phyloP scores from a whole-genome alignment of 1,284 basidiomycete genomes.

The Cryptococcus sp. region DNA sequence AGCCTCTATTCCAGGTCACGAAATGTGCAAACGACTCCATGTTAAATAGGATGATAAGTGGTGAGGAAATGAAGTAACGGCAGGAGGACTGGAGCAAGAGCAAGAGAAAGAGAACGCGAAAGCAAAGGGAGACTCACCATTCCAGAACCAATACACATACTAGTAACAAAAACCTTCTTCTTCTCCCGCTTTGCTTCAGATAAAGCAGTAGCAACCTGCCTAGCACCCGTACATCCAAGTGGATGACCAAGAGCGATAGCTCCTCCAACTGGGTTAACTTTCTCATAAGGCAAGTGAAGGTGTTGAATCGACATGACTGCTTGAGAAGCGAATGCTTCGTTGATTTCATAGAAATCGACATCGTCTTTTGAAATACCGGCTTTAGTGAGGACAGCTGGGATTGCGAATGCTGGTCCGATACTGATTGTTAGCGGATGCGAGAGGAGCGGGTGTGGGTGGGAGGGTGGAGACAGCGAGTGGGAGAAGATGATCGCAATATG shows the following conservation, averaged over 20 bases:
- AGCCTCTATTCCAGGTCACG: not conserved
- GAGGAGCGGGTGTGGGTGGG: too few species aligned
- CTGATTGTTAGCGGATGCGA: slow-evolving; percentile 20
- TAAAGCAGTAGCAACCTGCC: slow-evolving; percentile 83
- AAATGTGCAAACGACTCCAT: slow-evolving; percentile 1
- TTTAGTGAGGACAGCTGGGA: slow-evolving; percentile 74
- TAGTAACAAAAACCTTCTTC: slow-evolving; percentile 82
- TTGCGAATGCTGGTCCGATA: slow-evolving; percentile 85
- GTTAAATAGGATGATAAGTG: not conserved
- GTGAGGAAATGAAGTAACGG: too few species aligned
- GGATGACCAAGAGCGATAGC: slow-evolving; percentile 74
- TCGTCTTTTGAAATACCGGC: slow-evolving; percentile 69
- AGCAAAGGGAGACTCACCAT: slow-evolving; percentile 70
- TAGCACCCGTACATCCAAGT: slow-evolving; percentile 75
- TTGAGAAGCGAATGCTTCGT: slow-evolving; percentile 89
- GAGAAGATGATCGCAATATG: too few species aligned
- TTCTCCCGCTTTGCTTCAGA: slow-evolving; percentile 72
- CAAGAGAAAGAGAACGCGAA: not conserved
- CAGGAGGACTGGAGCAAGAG: not conserved
- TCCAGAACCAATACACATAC: slow-evolving; percentile 92
- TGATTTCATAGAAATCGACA: slow-evolving; percentile 85
- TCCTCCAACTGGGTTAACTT: slow-evolving; percentile 86
- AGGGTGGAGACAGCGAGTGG: too few species aligned
- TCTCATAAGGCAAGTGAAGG: slow-evolving; percentile 67
- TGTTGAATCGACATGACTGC: slow-evolving; percentile 74